These are phyloP conservation scores for Cladosporium cucumerinum DNA, from an alignment of 2,329 filamentous ascomycete species.

Conservation along the genomic window DNA sequence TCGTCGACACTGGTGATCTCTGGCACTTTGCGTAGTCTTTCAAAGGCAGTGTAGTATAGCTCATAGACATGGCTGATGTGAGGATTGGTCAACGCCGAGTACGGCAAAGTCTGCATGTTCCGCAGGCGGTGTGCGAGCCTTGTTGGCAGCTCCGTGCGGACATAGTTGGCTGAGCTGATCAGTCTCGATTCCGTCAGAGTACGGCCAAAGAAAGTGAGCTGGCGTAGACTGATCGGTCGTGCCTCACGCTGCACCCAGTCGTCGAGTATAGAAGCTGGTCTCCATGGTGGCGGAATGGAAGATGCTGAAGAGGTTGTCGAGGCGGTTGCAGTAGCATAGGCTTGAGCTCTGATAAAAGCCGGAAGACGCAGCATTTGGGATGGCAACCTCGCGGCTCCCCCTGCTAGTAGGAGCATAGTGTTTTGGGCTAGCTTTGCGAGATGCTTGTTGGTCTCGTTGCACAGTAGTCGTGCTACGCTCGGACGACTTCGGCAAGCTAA, in stretches of 20 bases:
- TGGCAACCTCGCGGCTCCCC: background rate
- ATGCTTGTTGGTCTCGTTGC: background rate
- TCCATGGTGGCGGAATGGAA: constrained; percentile 51
- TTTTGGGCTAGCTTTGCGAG: background rate
- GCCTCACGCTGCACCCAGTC: constrained; percentile 90
- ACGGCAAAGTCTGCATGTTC: constrained; percentile 95
- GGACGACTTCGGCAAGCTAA: background rate
- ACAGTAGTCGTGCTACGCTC: background rate
- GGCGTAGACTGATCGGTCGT: constrained; percentile 90
- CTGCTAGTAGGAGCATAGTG: background rate
- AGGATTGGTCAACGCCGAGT: constrained; percentile 90
- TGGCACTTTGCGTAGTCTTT: constrained; percentile 76
- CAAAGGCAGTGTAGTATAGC: constrained; percentile 95
- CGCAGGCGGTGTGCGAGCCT: constrained; percentile 88
- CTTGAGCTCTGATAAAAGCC: background rate
- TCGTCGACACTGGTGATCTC: constrained; percentile 84
- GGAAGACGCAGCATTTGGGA: constrained; percentile 5
- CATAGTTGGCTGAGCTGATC: constrained; percentile 94
- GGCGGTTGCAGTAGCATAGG: background rate
- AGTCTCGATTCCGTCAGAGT: constrained; percentile 86
- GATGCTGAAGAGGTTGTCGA: constrained; percentile 14
- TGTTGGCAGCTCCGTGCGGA: constrained; percentile 87
- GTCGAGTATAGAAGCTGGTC: constrained; percentile 57
- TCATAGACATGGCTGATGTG: constrained; percentile 96
- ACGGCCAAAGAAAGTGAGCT: constrained; percentile 95